Evolutionary conservation across 2,329 filamentous ascomycete species (phyloP).

Genomic region (Penicillium sp.): DNA sequence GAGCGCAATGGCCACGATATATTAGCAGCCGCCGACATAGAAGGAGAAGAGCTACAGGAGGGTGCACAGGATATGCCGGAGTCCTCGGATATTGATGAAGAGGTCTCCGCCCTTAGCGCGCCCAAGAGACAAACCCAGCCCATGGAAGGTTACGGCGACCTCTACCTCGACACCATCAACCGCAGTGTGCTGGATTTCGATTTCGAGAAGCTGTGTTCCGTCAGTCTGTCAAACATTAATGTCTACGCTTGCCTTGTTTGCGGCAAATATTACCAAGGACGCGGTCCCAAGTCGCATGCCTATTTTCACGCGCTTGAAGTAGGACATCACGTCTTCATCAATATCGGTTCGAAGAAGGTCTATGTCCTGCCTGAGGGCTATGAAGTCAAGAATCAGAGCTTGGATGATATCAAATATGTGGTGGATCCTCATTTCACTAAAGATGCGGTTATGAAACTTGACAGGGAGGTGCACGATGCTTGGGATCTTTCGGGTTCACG

Average conservation of each 20-base stretch:
- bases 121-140: conserved; percentile 69
- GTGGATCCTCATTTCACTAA: conserved; percentile 84
- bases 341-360: conserved; percentile 66
- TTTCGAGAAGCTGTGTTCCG: conserved; percentile 96
- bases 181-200: conserved; percentile 93
- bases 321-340: conserved; percentile 96
- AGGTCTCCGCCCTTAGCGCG: conserved; percentile 35
- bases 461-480: conserved; percentile 58
- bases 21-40: conserved; percentile 64
- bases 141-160: conserved; percentile 84
- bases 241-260: conserved; percentile 97
- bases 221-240: conserved; percentile 96
- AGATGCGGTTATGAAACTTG: conserved; percentile 75
- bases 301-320: conserved; percentile 97
- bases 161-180: conserved; percentile 97
- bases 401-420: conserved; percentile 98
- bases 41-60: conserved; percentile 55
- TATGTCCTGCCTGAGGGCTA: conserved; percentile 81
- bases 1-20: conserved; percentile 37
- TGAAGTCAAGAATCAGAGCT: conserved; percentile 87
- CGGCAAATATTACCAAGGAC: conserved; percentile 95
- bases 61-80: conserved; percentile 26
- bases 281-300: conserved; percentile 89
- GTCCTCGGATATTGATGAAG: conserved; percentile 37
- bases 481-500: conserved; percentile 80